These are phyloP conservation scores for Erodium texanum DNA, from an alignment of 441 rosid genomes.

Conservation along the genomic window DNA sequence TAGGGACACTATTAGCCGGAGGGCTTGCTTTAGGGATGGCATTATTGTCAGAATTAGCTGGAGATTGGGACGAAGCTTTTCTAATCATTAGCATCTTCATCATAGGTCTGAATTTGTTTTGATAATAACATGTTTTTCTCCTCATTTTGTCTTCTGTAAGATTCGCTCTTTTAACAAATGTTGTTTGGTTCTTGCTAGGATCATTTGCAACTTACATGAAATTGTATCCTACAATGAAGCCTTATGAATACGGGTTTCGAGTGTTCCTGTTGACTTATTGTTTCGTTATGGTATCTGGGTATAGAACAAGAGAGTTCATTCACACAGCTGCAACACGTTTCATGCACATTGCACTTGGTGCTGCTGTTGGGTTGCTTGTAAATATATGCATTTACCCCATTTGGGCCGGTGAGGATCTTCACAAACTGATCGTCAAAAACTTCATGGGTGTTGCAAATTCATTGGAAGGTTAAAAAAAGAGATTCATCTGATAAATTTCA, in stretches of 20 bases:
- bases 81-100: slow-evolving; percentile 50
- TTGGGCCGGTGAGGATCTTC: slow-evolving; percentile 76
- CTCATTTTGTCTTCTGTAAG: slow-evolving; percentile 10
- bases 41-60: slow-evolving; percentile 40
- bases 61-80: slow-evolving; percentile 45
- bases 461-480: slow-evolving; percentile 40
- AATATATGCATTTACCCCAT: slow-evolving; percentile 62
- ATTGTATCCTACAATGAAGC: slow-evolving; percentile 53
- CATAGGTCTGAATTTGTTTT: slow-evolving; percentile 29
- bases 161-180: slow-evolving; percentile 7
- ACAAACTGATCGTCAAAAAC: slow-evolving; percentile 51
- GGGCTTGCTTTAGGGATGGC: slow-evolving; percentile 66
- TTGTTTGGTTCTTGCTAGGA: slow-evolving; percentile 30
- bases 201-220: slow-evolving; percentile 44
- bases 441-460: slow-evolving; percentile 56
- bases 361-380: slow-evolving; percentile 45
- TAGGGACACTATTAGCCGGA: slow-evolving; percentile 68
- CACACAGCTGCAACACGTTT: slow-evolving; percentile 52
- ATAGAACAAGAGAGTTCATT: slow-evolving; percentile 50
- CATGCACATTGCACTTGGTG: slow-evolving; percentile 57
- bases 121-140: slow-evolving; percentile 1
- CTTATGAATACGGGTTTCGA: slow-evolving; percentile 60
- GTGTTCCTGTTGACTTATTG: slow-evolving; percentile 62
- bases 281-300: slow-evolving; percentile 51
- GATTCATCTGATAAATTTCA: not conserved